Conservation (phyloP, 2,329 filamentous ascomycete genomes). For the Parastagonospora nodorum region DNA sequence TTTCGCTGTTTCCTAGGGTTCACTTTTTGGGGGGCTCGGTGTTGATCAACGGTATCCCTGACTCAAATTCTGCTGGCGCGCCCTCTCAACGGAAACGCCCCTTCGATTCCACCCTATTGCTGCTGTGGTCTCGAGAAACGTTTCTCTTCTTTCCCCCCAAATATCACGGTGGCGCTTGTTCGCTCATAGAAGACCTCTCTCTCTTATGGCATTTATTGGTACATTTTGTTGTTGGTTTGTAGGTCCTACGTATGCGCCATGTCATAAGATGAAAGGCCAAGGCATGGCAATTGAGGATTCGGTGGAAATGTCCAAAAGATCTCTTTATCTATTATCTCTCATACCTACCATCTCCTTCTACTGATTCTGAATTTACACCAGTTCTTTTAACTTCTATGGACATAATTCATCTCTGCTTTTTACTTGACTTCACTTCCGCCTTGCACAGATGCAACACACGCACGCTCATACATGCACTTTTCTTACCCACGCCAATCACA, state of each 20-base stretch:
- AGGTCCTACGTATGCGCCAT: conserved; percentile 22
- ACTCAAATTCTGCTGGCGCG: conserved; percentile 28
- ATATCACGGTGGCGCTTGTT: neutral
- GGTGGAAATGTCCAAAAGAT: too few species aligned
- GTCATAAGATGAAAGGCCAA: conserved; percentile 19
- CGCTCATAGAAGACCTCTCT: too few species aligned
- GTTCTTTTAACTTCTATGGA: conserved; percentile 36
- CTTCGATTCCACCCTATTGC: conserved; percentile 10
- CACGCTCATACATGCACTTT: too few species aligned
- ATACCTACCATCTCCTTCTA: conserved; percentile 3
- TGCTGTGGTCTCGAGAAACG: neutral
- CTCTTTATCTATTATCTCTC: conserved; percentile 20
- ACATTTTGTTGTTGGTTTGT: conserved; percentile 31
- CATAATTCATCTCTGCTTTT: conserved; percentile 32
- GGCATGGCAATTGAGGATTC: conserved; percentile 18
- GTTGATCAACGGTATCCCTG: conserved; percentile 35
- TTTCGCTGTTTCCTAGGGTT: conserved; percentile 25
- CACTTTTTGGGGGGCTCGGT: conserved; percentile 29
- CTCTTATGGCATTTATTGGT: conserved; percentile 35
- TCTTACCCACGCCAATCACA: too few species aligned
- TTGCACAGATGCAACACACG: neutral
- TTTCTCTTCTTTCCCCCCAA: conserved; percentile 12
- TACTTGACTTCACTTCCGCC: neutral
- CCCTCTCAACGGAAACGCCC: conserved; percentile 21
- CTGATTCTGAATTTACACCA: conserved; percentile 11